Conservation (phyloP, 768 basidiomycete genomes). For the Cystofilobasidium macerans region DNA sequence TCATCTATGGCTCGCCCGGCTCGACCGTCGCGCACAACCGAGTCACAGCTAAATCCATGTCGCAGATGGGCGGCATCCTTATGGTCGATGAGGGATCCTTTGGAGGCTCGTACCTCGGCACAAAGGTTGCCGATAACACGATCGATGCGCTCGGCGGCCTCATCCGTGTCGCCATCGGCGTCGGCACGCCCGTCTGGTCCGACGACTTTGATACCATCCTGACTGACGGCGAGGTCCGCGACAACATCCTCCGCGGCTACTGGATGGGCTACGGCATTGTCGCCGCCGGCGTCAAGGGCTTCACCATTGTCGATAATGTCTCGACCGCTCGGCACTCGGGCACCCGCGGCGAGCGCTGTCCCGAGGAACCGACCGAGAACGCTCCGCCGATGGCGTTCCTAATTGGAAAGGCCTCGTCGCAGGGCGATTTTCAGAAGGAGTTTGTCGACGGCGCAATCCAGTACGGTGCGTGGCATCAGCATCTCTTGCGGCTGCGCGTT, state of each 20-base stretch:
- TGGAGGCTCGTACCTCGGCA: constrained; percentile 39
- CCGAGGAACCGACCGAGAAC: constrained; percentile 29
- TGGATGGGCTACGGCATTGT: constrained; percentile 43
- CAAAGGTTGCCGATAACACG: constrained; percentile 39
- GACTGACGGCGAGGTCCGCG: constrained; percentile 37
- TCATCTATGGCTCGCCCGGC: constrained; percentile 42
- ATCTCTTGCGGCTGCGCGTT: neutral
- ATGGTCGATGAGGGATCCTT: constrained; percentile 41
- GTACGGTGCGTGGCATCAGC: constrained; percentile 33
- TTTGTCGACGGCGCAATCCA: constrained; percentile 37
- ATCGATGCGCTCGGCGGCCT: constrained; percentile 37
- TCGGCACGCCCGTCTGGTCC: constrained; percentile 41
- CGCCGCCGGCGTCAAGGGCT: constrained; percentile 37
- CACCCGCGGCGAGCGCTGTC: constrained; percentile 32
- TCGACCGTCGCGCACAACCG: constrained; percentile 38
- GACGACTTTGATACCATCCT: constrained; percentile 39
- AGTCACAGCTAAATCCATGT: constrained; percentile 35
- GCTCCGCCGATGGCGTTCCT: constrained; percentile 37
- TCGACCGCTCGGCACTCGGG: constrained; percentile 36
- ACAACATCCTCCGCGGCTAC: constrained; percentile 38
- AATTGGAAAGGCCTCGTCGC: constrained; percentile 29
- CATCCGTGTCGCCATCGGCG: constrained; percentile 42
- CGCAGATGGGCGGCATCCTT: constrained; percentile 41
- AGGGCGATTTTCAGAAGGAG: constrained; percentile 35
- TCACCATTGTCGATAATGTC: constrained; percentile 40